Evolutionary conservation across 768 basidiomycete genomes (phyloP).

Genomic region (Leccinum longicurvipes): DNA sequence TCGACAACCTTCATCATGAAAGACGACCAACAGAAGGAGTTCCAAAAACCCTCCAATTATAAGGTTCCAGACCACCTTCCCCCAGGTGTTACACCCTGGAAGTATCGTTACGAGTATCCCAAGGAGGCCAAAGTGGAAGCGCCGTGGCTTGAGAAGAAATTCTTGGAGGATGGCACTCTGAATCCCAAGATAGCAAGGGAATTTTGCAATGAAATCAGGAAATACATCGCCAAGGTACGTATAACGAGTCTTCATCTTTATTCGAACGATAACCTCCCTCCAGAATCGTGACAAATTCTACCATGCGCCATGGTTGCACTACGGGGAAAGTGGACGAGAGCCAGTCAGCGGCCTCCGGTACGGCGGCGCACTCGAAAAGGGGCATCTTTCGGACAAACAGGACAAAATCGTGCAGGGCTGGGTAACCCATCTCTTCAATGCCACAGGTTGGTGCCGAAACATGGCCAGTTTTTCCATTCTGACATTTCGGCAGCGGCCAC

Average conservation of each 20-base stretch:
- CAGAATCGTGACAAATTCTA: not conserved
- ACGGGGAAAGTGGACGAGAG: not conserved
- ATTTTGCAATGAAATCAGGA: not conserved
- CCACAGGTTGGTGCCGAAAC: not conserved
- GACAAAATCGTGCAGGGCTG: not conserved
- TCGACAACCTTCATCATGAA: not conserved
- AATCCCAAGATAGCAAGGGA: not conserved
- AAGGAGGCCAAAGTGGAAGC: fast-evolving
- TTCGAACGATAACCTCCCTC: not conserved
- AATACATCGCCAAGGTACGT: not conserved
- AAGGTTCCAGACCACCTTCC: not conserved
- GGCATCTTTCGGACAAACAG: not conserved
- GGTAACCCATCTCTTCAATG: slow-evolving; percentile 1
- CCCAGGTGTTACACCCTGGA: not conserved
- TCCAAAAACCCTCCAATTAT: not conserved
- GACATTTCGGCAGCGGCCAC: not conserved
- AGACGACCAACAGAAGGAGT: not conserved
- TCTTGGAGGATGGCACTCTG: not conserved
- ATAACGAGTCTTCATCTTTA: not conserved
- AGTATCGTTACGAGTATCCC: not conserved
- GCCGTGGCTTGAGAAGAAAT: not conserved
- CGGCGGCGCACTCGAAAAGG: not conserved
- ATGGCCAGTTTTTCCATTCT: not conserved
- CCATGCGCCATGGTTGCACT: slow-evolving; percentile 3
- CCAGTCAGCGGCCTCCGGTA: not conserved